phyloP scores from a whole-genome alignment of 192 early-diverging fungal genomes.

The Obelidium mucronatum region DNA sequence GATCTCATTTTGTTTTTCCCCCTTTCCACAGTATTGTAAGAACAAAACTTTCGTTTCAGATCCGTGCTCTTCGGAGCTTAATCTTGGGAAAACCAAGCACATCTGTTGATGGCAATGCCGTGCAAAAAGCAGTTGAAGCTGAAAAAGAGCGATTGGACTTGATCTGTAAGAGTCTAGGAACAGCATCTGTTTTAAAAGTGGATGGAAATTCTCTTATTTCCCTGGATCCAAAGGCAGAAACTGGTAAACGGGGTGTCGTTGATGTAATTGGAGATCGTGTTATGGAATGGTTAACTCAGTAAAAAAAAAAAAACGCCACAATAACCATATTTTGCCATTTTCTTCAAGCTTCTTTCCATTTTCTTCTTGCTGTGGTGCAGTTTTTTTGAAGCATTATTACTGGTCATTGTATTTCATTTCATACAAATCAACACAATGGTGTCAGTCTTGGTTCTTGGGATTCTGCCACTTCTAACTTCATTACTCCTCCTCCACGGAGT shows the following conservation, averaged over 20 bases:
- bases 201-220: background rate
- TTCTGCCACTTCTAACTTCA: too few relatives aligned
- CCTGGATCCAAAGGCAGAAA: background rate
- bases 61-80: slow-evolving; percentile 25
- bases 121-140: background rate
- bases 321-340: too few relatives aligned
- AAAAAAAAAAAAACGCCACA: too few relatives aligned
- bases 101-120: background rate
- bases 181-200: background rate
- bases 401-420: too few relatives aligned
- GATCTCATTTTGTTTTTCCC: background rate
- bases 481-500: too few relatives aligned
- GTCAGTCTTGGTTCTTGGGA: too few relatives aligned
- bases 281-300: slow-evolving; percentile 37
- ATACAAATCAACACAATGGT: too few relatives aligned
- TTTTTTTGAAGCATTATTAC: too few relatives aligned
- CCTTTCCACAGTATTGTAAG: slow-evolving; percentile 17
- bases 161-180: background rate
- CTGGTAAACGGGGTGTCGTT: slow-evolving; percentile 1
- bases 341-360: too few relatives aligned
- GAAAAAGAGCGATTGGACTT: background rate
- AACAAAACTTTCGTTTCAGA: slow-evolving; percentile 35
- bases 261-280: slow-evolving; percentile 15
- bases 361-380: too few relatives aligned
- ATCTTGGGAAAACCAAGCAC: background rate